Conservation (phyloP, 106 monocot species). For the Iris macrosiphon region DNA sequence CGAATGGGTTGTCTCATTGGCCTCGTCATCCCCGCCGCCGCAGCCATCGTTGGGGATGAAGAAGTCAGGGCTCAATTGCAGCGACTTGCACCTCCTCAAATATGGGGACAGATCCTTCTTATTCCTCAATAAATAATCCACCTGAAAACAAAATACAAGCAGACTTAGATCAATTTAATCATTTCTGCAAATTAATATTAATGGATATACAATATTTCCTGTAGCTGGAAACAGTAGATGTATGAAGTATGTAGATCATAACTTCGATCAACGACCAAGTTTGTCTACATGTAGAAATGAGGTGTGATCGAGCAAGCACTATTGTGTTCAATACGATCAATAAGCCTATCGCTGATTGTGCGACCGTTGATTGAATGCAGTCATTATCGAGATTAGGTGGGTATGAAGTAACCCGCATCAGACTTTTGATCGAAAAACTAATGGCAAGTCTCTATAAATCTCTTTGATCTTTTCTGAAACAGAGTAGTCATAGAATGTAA, state of each 20-base stretch:
- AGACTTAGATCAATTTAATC: neutral
- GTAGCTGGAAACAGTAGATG: neutral
- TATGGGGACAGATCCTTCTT: conserved; percentile 63
- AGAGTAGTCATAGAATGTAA: too few species aligned
- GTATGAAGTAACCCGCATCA: too few species aligned
- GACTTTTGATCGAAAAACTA: too few species aligned
- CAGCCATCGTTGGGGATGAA: conserved; percentile 40
- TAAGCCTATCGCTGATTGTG: too few species aligned
- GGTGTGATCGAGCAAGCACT: too few species aligned
- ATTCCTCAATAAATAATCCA: conserved; percentile 71
- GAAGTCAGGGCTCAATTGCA: conserved; percentile 71
- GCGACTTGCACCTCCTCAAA: conserved; percentile 50
- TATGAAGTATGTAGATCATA: conserved; percentile 5
- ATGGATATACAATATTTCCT: neutral
- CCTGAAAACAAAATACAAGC: conserved; percentile 24
- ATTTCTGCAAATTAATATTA: neutral
- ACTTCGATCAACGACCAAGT: too few species aligned
- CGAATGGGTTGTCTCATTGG: conserved; percentile 63
- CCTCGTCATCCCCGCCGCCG: conserved; percentile 19
- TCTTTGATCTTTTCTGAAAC: too few species aligned
- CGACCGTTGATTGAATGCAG: too few species aligned
- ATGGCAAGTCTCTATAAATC: too few species aligned
- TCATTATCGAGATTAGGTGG: too few species aligned
- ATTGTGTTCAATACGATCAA: too few species aligned
- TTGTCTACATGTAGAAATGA: too few species aligned